Evolutionary conservation across 768 basidiomycete species (phyloP).

Genomic region (Lactarius deliciosus): DNA sequence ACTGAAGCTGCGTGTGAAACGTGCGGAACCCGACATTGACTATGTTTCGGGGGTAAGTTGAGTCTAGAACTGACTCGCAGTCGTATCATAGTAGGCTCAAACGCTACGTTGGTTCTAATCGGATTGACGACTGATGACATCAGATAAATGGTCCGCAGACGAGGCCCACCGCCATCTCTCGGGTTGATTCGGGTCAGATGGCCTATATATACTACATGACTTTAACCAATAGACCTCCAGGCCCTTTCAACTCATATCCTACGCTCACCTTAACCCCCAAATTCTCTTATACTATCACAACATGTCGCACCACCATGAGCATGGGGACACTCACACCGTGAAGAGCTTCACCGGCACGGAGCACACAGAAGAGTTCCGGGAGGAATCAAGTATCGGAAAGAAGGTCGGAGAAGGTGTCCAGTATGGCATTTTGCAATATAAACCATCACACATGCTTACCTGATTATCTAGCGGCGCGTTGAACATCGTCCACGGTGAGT

Average conservation of each 20-base stretch:
- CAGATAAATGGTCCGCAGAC: background rate
- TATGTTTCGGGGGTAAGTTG: background rate
- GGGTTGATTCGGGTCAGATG: constrained; percentile 1
- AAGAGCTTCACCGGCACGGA: background rate
- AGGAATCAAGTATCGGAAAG: background rate
- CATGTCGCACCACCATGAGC: constrained; percentile 16
- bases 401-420: constrained; percentile 15
- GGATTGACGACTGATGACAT: background rate
- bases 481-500: constrained; percentile 17
- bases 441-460: background rate
- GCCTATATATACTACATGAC: background rate
- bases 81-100: background rate
- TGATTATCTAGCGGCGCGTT: constrained; percentile 1
- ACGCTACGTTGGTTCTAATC: background rate
- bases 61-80: background rate
- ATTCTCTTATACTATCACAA: background rate
- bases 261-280: background rate
- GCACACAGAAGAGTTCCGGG: background rate
- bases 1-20: background rate
- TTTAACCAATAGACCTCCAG: background rate
- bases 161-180: background rate
- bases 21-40: too few species aligned
- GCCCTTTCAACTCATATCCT: background rate
- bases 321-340: background rate
- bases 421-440: constrained; percentile 4